Percentiles rank a stretch among this genome's conserved stretches.
phyloP scores from a whole-genome alignment of 177 flowering plant species.

The Vitis hybrid region DNA sequence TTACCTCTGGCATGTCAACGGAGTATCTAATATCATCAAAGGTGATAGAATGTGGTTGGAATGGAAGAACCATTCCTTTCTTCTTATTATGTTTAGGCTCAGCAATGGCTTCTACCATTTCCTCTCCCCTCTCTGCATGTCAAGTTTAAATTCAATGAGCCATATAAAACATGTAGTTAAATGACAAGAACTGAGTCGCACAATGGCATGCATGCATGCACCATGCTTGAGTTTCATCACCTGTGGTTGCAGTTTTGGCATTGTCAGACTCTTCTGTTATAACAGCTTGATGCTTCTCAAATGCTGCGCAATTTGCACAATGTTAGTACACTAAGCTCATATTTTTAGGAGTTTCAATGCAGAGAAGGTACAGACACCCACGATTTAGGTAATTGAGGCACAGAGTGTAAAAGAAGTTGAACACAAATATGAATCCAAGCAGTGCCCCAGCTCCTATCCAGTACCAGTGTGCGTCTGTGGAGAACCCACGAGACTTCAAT shows the following conservation, averaged over 20 bases:
- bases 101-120: constrained; percentile 3
- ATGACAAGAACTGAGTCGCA: no score
- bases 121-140: constrained; percentile 13
- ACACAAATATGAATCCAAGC: constrained; percentile 27
- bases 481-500: constrained; percentile 30
- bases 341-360: background rate
- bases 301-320: constrained; percentile 19
- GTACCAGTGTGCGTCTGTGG: constrained; percentile 40
- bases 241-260: background rate
- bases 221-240: background rate
- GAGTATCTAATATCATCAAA: constrained; percentile 46
- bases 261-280: constrained; percentile 16
- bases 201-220: no score
- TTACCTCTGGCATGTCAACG: constrained; percentile 56
- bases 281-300: constrained; percentile 22
- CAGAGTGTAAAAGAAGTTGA: constrained; percentile 26
- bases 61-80: constrained; percentile 53
- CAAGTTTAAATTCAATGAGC: background rate
- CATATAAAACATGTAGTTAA: background rate
- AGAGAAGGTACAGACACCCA: constrained; percentile 16
- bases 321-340: background rate
- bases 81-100: constrained; percentile 20
- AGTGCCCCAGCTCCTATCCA: constrained; percentile 39
- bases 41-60: constrained; percentile 39
- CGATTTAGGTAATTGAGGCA: constrained; percentile 39